Base-by-base conservation (phyloP, 306 rosid species). In the Clitoria ternatea region DNA sequence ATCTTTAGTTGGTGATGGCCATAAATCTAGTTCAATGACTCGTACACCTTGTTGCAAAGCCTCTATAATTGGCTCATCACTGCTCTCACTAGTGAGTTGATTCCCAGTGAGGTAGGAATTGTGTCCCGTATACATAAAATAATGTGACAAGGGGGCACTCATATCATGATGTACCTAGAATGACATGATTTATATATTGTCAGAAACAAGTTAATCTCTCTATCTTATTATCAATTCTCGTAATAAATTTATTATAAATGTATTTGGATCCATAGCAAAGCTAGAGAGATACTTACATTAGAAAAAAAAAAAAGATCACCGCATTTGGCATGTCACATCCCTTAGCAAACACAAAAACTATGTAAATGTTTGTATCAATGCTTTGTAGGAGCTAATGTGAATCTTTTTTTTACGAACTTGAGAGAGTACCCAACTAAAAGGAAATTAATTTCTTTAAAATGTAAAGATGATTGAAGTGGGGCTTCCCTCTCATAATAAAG, bases 81-180 rank as follows among this genome's bases (percentile, higher is more conserved):
- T 93, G 27, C 90, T 85, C 49, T 85, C 89, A 77, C 98, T 90
- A 37, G 88, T 93, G 9, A 90, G 73, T 88, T 93, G 98, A 87
- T 93, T 93, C 67, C 98, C 97, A 48, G 97, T 90, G 0, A 93
- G 88, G 48, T 93, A 93, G 26, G 98, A 93, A 87, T 93, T 93
- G 77, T 93, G 98, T 42, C 98, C 97, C 55, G 98, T 93, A 15
- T 86, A 90, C 82, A 93, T 90, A 88, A 82, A 93, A 82, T 88
- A 93, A 73, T 93, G 97, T 63, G 98, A 87, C 74, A 90, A 65
- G 20, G 98, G 98, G 75, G 86, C 92, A 19, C 36, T 69, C 98
- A 90, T 93, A 63, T 88, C 98, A 77, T 93, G 97, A 79, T 90
- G 97, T 22, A 93, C 92, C 97, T 93, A 89, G n/a, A 82, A 61